Evolutionary conservation across 208 protist genomes (phyloP).

Genomic region (Crithidia sp.): DNA sequence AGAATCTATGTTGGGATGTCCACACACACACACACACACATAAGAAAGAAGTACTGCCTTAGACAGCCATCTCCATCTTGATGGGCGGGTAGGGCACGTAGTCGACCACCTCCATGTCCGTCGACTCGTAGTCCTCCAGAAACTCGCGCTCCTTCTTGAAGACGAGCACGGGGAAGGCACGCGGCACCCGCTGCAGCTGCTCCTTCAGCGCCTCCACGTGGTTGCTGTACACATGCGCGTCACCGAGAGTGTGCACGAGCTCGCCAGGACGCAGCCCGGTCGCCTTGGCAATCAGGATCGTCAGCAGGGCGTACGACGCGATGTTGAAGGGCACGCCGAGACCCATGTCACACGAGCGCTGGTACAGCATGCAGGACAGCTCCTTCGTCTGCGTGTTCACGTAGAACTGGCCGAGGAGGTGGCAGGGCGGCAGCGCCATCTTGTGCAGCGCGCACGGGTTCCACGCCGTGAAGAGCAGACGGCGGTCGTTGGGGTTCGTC

Average conservation of each 20-base stretch:
- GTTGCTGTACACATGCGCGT: conserved; percentile 98
- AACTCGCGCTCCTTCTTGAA: conserved; percentile 71
- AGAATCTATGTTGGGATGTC: too few relatives aligned
- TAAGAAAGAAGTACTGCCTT: neutral
- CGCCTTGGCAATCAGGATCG: conserved; percentile 92
- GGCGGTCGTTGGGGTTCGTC: conserved; percentile 94
- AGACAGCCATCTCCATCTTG: conserved; percentile 98
- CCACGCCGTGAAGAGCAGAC: conserved; percentile 98
- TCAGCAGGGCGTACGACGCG: conserved; percentile 97
- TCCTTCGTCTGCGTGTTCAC: conserved; percentile 89
- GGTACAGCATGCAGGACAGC: conserved; percentile 95
- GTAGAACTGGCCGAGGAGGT: conserved; percentile 98
- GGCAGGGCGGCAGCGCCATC: conserved; percentile 99
- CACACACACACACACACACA: too few relatives aligned
- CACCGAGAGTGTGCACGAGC: conserved; percentile 97
- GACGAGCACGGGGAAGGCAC: conserved; percentile 92
- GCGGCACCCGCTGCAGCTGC: conserved; percentile 93
- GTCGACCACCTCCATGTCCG: conserved; percentile 94
- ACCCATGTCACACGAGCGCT: conserved; percentile 96
- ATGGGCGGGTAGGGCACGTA: conserved; percentile 96
- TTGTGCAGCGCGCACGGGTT: conserved; percentile 94
- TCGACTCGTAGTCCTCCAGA: conserved; percentile 93
- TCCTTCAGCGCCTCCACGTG: conserved; percentile 96
- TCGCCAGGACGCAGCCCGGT: conserved; percentile 95
- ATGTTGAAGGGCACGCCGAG: conserved; percentile 99